Percentiles rank a stretch among this genome's conserved stretches.
Evolutionary conservation across 2,329 filamentous ascomycete species (phyloP).

Genomic region (Lachnellula arida): DNA sequence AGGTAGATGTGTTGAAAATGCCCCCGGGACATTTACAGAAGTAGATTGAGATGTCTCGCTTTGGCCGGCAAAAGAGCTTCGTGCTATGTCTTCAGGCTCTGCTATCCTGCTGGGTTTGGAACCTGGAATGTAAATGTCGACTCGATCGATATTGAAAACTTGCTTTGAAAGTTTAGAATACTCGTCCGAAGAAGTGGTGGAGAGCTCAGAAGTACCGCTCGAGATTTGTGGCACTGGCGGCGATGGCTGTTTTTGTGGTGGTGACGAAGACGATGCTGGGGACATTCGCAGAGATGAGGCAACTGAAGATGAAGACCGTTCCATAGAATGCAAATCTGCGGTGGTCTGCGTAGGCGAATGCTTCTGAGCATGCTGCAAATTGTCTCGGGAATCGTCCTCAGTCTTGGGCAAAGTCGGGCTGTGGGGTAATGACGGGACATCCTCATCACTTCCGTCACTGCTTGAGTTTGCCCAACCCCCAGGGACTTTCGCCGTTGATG

Average conservation of each 20-base stretch:
- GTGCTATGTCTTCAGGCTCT: constrained; percentile 8
- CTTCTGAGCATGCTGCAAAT: constrained; percentile 24
- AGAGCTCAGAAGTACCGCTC: constrained; percentile 26
- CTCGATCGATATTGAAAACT: constrained; percentile 32
- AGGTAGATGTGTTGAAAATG: constrained; percentile 49
- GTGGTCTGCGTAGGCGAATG: constrained; percentile 1
- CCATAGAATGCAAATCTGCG: neutral
- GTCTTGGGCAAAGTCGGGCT: constrained; percentile 14
- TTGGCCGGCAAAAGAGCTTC: constrained; percentile 20
- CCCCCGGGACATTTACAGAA: constrained; percentile 53
- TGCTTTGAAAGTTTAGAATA: constrained; percentile 30
- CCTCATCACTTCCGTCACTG: constrained; percentile 15
- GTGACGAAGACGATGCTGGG: constrained; percentile 7
- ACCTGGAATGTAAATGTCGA: constrained; percentile 32
- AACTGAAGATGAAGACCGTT: constrained; percentile 5
- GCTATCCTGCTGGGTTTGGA: neutral
- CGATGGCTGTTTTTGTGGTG: constrained; percentile 5
- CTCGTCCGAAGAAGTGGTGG: constrained; percentile 24
- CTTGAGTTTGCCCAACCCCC: constrained; percentile 24
- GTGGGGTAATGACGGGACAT: constrained; percentile 11
- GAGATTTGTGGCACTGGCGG: constrained; percentile 18
- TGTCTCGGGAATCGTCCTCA: constrained; percentile 16
- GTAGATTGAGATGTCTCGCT: constrained; percentile 28
- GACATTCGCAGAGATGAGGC: constrained; percentile 7
- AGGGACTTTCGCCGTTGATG: constrained; percentile 20